Percentiles rank a stretch among this genome's conserved stretches.
Evolutionary conservation across 306 rosid species (phyloP).

Genomic region (Quercus robur): DNA sequence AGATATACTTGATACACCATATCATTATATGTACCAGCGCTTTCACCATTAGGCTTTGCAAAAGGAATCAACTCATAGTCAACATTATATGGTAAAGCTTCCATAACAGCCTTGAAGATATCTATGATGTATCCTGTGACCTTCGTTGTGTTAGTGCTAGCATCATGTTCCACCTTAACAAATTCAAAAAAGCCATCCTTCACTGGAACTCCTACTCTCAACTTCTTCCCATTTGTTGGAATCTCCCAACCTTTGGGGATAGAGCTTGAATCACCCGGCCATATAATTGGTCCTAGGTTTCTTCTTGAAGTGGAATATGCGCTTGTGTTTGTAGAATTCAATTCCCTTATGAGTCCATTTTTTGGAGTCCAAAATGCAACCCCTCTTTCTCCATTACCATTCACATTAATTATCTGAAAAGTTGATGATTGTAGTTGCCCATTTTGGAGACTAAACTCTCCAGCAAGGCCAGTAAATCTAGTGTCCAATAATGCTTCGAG

Average conservation of each 20-base stretch:
- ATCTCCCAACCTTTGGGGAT: slow-evolving; percentile 44
- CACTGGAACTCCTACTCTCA: slow-evolving; percentile 42
- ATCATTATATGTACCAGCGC: slow-evolving; percentile 25
- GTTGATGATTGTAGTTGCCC: slow-evolving; percentile 33
- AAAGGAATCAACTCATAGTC: slow-evolving; percentile 28
- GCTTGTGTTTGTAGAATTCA: neutral
- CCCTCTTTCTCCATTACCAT: slow-evolving; percentile 8
- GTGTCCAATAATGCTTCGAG: slow-evolving; percentile 4
- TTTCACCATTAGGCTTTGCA: slow-evolving; percentile 1
- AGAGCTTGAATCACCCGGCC: slow-evolving; percentile 37
- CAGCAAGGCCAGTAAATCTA: slow-evolving; percentile 46
- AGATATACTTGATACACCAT: slow-evolving; percentile 21
- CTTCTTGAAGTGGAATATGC: neutral
- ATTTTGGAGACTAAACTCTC: slow-evolving; percentile 32
- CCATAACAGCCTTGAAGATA: slow-evolving; percentile 21
- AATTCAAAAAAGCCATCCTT: slow-evolving; percentile 20
- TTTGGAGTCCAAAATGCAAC: slow-evolving; percentile 17
- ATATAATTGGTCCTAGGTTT: slow-evolving; percentile 27
- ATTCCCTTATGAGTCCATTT: neutral
- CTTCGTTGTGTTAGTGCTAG: neutral
- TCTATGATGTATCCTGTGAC: slow-evolving; percentile 34
- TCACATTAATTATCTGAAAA: slow-evolving; percentile 37
- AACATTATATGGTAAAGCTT: slow-evolving; percentile 23
- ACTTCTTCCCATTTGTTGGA: slow-evolving; percentile 14
- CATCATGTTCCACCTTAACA: slow-evolving; percentile 14